phyloP scores from a whole-genome alignment of 352 stramenopile genomes.

The Globisporangium takayamanum region DNA sequence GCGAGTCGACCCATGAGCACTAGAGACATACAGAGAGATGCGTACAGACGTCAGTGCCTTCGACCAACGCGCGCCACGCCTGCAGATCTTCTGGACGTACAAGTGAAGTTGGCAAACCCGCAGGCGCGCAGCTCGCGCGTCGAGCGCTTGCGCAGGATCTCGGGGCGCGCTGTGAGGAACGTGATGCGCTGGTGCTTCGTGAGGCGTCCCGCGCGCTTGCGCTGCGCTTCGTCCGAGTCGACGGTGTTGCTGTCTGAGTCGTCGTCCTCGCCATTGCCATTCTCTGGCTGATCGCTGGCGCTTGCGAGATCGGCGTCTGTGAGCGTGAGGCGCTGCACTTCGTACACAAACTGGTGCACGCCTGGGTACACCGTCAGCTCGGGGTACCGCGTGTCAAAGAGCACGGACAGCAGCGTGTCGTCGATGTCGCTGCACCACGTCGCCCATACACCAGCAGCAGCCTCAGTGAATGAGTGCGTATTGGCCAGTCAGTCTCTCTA shows the following conservation, averaged over 20 bases:
- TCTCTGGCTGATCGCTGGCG: slow-evolving; percentile 1
- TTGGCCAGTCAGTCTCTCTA: neutral
- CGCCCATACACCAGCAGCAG: neutral
- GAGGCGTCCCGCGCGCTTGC: neutral
- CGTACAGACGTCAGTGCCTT: neutral
- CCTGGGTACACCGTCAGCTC: slow-evolving; percentile 78
- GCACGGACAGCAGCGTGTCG: slow-evolving; percentile 66
- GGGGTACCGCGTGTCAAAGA: slow-evolving; percentile 78
- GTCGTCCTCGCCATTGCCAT: neutral
- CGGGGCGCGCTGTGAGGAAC: slow-evolving; percentile 70
- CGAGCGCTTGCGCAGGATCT: slow-evolving; percentile 59
- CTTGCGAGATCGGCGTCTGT: slow-evolving; percentile 15
- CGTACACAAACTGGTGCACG: slow-evolving; percentile 77
- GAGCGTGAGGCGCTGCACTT: slow-evolving; percentile 43
- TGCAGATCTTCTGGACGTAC: slow-evolving; percentile 23
- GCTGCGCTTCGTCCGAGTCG: neutral
- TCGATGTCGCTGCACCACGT: slow-evolving; percentile 56
- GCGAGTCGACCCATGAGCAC: slow-evolving; percentile 69
- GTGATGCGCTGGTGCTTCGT: slow-evolving; percentile 39
- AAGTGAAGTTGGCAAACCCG: slow-evolving; percentile 71
- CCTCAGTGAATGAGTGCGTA: neutral
- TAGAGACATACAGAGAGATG: slow-evolving; percentile 10
- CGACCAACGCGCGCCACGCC: no score
- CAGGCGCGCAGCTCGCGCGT: slow-evolving; percentile 55
- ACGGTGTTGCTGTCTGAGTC: slow-evolving; percentile 18